These are phyloP conservation scores for Paecilomyces niveus DNA, from an alignment of 2,329 filamentous ascomycete genomes.

Conservation along the genomic window DNA sequence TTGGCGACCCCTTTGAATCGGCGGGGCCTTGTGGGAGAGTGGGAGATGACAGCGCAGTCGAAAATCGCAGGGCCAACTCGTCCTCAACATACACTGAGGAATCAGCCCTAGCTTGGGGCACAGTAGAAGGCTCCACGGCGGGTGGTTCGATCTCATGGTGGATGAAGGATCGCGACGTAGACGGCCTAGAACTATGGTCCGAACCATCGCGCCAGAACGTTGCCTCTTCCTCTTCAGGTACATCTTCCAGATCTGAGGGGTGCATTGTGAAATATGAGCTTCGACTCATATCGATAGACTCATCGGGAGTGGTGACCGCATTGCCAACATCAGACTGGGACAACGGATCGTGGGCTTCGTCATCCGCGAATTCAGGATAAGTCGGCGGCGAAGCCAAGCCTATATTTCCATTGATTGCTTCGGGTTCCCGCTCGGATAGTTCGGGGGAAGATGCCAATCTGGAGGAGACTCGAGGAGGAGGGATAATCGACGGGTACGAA, in stretches of 20 bases:
- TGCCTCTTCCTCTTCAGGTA: conserved; percentile 41
- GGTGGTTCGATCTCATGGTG: conserved; percentile 11
- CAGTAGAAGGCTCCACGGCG: conserved; percentile 5
- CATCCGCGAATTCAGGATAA: conserved; percentile 25
- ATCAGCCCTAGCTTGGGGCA: conserved; percentile 20
- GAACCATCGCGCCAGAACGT: conserved; percentile 25
- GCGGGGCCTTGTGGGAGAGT: conserved; percentile 23
- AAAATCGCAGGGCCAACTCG: conserved; percentile 34
- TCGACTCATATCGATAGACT: conserved; percentile 30
- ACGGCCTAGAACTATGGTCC: conserved; percentile 11
- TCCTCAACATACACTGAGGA: conserved; percentile 21
- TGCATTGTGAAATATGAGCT: conserved; percentile 35
- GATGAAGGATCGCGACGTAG: conserved; percentile 11
- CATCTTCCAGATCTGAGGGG: conserved; percentile 35
- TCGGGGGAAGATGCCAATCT: conserved; percentile 19
- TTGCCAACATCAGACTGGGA: conserved; percentile 21
- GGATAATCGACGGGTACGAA: conserved; percentile 31
- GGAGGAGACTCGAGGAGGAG: conserved; percentile 34
- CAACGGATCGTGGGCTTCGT: conserved; percentile 22
- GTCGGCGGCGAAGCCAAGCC: conserved; percentile 23
- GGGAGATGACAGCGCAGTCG: conserved; percentile 38
- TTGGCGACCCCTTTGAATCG: conserved; percentile 8
- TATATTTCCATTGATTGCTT: conserved; percentile 35
- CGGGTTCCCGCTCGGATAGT: conserved; percentile 26
- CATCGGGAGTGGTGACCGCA: conserved; percentile 4